Base-by-base conservation (phyloP, 2,329 filamentous ascomycete genomes). In the Mollisiaceae sp. region DNA sequence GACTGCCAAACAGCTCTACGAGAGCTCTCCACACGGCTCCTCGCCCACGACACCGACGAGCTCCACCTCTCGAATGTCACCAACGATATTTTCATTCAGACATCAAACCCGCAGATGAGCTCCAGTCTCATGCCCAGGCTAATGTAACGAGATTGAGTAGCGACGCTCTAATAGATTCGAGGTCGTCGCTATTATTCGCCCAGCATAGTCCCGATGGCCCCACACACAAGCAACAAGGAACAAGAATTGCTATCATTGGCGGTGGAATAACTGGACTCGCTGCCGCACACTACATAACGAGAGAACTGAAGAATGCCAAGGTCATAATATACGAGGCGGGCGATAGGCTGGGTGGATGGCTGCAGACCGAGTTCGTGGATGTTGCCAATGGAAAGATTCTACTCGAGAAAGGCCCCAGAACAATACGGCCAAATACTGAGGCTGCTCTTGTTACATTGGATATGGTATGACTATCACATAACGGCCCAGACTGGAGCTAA, bases 261-360 rank as follows among this genome's bases (percentile, higher is more conserved):
- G 92, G 89, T 66, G 93, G 93, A 47, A 89, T 97, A 75, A 95
- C 92, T 1, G 93, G 93, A 59, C 85, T 97, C 57, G 86, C 90
- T 41, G 85, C 89, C 45, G 92, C 93, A 36, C 92, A 92, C 80
- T 93, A 92, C 77, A 82, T 97, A 54, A 83, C 88, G 14, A 86
- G 86, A 70, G 82, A 89, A 72, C 84, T 91, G n/a, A 87, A 89
- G 4, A 82, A 84, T 63, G 83, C 87, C 39, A 87, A 88, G 60
- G 88, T 99, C 73, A 95, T 91, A 0, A 75, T 99, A 11, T 97
- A 93, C 77, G 95, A 99, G 77, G 85, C 85, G 22, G 85, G 82
- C 35, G 76, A 85, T 24, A 83, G 87, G 22, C 77, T 94, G 0
- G 95, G 95, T 52, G 95, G 95, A 55, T 98, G 94, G 94, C 82